Percentiles rank a stretch among this genome's conserved stretches.
These are phyloP conservation scores for Gaultheria prostrata DNA, from an alignment of 148 eudicot species.

Conservation along the genomic window DNA sequence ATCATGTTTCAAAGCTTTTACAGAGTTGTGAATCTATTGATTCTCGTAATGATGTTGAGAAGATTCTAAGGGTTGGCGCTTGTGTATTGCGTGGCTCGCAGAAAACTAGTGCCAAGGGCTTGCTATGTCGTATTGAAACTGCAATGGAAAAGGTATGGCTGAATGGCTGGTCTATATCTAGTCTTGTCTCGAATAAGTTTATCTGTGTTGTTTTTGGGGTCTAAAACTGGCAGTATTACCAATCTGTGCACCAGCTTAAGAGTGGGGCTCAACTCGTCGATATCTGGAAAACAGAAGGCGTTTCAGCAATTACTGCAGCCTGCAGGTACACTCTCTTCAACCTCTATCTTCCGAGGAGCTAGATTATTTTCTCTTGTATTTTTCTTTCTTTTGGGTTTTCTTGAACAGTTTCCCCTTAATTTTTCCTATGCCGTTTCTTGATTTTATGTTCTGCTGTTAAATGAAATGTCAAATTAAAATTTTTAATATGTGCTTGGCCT, in stretches of 20 bases:
- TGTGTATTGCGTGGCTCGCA: slow-evolving; percentile 62
- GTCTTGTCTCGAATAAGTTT: slow-evolving; percentile 16
- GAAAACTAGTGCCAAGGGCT: slow-evolving; percentile 46
- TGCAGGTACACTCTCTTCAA: slow-evolving; percentile 38
- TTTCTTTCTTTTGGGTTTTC: neutral
- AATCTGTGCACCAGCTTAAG: slow-evolving; percentile 46
- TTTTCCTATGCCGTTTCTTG: neutral
- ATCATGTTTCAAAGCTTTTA: slow-evolving; percentile 53
- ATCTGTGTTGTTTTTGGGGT: slow-evolving; percentile 9
- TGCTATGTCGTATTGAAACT: slow-evolving; percentile 44
- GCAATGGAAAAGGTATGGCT: slow-evolving; percentile 67
- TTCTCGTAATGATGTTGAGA: slow-evolving; percentile 48
- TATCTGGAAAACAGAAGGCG: slow-evolving; percentile 48
- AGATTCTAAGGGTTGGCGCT: slow-evolving; percentile 47
- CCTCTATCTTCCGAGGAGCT: neutral
- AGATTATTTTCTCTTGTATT: neutral
- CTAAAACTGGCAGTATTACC: slow-evolving; percentile 18
- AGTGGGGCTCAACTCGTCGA: slow-evolving; percentile 39
- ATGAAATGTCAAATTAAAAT: neutral
- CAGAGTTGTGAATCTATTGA: slow-evolving; percentile 51
- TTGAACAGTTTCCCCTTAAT: too few relatives aligned
- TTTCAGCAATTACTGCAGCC: slow-evolving; percentile 27
- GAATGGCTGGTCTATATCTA: slow-evolving; percentile 2
- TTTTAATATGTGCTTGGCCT: neutral
- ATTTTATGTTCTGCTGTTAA: neutral